These are phyloP conservation scores for Amaranthus tricolor DNA, from an alignment of 179 eudicot species.

Conservation along the genomic window DNA sequence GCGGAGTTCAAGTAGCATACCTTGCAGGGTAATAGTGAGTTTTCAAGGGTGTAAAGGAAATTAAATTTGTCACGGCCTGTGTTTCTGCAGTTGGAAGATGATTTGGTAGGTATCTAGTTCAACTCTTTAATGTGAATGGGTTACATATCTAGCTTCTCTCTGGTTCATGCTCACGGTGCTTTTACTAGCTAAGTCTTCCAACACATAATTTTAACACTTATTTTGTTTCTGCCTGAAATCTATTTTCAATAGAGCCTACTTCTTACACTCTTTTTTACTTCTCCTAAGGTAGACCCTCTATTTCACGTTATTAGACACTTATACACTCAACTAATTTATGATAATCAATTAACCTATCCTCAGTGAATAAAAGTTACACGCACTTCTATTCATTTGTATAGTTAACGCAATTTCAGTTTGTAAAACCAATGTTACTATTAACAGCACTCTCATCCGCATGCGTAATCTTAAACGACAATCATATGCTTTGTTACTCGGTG, in stretches of 20 bases:
- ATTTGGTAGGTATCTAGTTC: background rate
- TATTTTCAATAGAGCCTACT: background rate
- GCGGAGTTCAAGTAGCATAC: background rate
- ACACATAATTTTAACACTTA: background rate
- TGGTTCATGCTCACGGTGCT: background rate
- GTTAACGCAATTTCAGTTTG: too few species aligned
- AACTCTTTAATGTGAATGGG: background rate
- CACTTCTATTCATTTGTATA: too few species aligned
- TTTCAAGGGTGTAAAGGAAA: background rate
- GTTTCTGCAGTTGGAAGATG: background rate
- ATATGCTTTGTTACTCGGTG: too few species aligned
- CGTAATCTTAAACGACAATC: too few species aligned
- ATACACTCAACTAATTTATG: too few species aligned
- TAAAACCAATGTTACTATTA: too few species aligned
- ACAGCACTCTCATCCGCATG: too few species aligned
- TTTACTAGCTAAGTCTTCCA: background rate
- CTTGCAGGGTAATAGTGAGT: background rate
- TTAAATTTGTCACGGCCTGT: background rate
- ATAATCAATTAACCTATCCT: too few species aligned
- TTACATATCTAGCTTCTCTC: background rate
- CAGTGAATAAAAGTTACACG: too few species aligned
- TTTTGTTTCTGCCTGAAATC: background rate
- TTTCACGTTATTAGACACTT: too few species aligned
- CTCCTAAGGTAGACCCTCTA: background rate
- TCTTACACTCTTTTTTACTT: background rate